Conservation (phyloP, 306 rosid genomes). For the Quercus berberidifolia region DNA sequence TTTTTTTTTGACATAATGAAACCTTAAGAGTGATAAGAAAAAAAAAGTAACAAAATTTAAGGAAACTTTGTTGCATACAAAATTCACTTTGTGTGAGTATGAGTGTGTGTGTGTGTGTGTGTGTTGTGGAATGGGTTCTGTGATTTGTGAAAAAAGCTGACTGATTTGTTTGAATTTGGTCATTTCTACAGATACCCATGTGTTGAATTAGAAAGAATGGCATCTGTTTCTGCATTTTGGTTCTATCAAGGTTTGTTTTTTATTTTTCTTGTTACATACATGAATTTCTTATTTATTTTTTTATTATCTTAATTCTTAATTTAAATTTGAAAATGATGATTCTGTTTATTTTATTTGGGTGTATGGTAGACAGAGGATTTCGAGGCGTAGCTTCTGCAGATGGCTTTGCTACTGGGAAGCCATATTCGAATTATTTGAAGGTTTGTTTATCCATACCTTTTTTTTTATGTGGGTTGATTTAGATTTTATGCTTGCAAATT, state of each 20-base stretch:
- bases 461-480: not conserved
- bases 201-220: conserved; percentile 26
- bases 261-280: not conserved
- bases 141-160: not conserved
- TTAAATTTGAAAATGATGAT: not conserved
- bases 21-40: not conserved
- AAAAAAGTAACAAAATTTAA: not conserved
- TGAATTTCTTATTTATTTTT: not conserved
- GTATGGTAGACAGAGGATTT: conserved; percentile 40
- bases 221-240: conserved; percentile 39
- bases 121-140: not conserved
- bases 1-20: not conserved
- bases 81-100: not conserved
- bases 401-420: conserved; percentile 35
- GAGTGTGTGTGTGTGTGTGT: not conserved
- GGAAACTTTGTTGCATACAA: not conserved
- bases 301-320: not conserved
- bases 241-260: conserved; percentile 31
- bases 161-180: not conserved
- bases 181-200: not conserved
- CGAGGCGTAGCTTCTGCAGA: conserved; percentile 39
- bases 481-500: not conserved
- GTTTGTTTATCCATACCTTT: conserved; percentile 18
- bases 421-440: conserved; percentile 54
- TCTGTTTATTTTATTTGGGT: not conserved